Percentiles rank a stretch among this genome's conserved stretches.
Conservation (phyloP, 768 basidiomycete genomes). For the Lactifluus piperatus region DNA sequence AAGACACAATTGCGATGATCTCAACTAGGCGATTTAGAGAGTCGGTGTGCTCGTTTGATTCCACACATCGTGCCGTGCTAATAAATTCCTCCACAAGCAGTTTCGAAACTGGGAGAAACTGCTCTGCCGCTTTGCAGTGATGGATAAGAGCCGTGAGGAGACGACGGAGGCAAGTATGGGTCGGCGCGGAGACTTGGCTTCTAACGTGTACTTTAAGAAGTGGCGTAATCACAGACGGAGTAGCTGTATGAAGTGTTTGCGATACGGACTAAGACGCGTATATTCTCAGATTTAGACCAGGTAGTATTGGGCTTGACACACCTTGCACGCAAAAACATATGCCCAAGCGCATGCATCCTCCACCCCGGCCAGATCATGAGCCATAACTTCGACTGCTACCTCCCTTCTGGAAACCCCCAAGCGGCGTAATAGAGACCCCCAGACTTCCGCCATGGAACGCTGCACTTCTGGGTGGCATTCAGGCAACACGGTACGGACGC, state of each 20-base stretch:
- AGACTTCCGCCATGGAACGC: constrained; percentile 76
- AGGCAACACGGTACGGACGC: constrained; percentile 41
- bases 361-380: constrained; percentile 38
- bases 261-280: constrained; percentile 54
- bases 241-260: constrained; percentile 71
- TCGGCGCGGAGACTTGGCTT: constrained; percentile 31
- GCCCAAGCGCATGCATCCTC: constrained; percentile 68
- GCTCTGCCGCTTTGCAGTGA: constrained; percentile 63
- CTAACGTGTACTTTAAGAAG: constrained; percentile 50
- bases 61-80: constrained; percentile 11
- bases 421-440: constrained; percentile 70
- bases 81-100: constrained; percentile 37
- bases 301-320: constrained; percentile 24
- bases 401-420: constrained; percentile 54
- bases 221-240: constrained; percentile 50
- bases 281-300: neutral
- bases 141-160: constrained; percentile 75
- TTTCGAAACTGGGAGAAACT: constrained; percentile 51
- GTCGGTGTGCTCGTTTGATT: constrained; percentile 26
- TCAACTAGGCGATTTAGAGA: constrained; percentile 46
- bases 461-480: constrained; percentile 65
- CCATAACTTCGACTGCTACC: constrained; percentile 48
- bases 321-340: constrained; percentile 73
- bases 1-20: constrained; percentile 44
- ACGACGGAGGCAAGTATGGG: constrained; percentile 56